Percentiles rank a stretch among this genome's conserved stretches.
phyloP scores from a whole-genome alignment of 2,329 filamentous ascomycete species.

The Fusarium sp. region DNA sequence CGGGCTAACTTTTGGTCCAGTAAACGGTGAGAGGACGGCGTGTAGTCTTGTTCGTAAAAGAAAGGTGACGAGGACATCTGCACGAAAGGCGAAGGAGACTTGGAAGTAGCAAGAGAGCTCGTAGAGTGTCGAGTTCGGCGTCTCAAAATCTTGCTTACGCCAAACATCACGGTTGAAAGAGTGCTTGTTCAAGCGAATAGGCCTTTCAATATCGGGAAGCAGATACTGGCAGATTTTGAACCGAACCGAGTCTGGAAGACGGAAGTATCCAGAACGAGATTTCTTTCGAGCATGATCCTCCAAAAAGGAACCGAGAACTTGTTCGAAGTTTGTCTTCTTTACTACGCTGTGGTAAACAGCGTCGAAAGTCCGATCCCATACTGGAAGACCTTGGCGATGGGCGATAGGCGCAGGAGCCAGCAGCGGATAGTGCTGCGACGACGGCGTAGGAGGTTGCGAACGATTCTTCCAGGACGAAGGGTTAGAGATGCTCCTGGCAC shows the following conservation, averaged over 20 bases:
- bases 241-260: conserved; percentile 48
- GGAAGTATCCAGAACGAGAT: conserved; percentile 33
- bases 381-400: conserved; percentile 36
- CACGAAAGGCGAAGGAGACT: conserved; percentile 54
- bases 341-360: conserved; percentile 51
- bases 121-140: conserved; percentile 46
- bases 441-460: conserved; percentile 20
- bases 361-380: conserved; percentile 56
- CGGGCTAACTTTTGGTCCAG: conserved; percentile 50
- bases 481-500: conserved; percentile 34
- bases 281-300: conserved; percentile 27
- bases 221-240: conserved; percentile 49
- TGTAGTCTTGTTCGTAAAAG: conserved; percentile 56
- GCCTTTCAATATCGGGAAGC: conserved; percentile 39
- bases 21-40: conserved; percentile 56
- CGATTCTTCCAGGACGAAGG: conserved; percentile 9
- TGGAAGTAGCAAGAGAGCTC: conserved; percentile 46
- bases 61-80: conserved; percentile 55
- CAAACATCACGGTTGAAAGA: conserved; percentile 51
- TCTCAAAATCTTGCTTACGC: conserved; percentile 53
- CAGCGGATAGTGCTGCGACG: not conserved
- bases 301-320: conserved; percentile 45
- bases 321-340: conserved; percentile 25
- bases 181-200: conserved; percentile 50
- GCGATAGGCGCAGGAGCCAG: not conserved